Evolutionary conservation across 352 stramenopile genomes (phyloP).

Genomic region (Peronospora belbahrii): DNA sequence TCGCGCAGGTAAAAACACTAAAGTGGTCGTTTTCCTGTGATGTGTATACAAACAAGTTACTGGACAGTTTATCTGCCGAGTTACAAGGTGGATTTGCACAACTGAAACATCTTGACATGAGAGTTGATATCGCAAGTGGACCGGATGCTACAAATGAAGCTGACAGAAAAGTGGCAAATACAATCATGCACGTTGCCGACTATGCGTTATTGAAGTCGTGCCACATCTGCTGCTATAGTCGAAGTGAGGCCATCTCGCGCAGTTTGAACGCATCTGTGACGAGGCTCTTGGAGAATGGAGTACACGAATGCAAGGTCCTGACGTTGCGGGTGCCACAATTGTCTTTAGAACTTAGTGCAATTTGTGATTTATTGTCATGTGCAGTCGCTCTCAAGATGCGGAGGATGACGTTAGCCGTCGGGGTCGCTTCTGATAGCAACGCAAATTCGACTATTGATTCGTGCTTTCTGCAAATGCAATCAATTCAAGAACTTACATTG

Average conservation of each 20-base stretch:
- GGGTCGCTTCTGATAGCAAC: background rate
- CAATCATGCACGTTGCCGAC: conserved; percentile 17
- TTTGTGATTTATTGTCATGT: conserved; percentile 16
- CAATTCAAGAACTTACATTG: conserved; percentile 16
- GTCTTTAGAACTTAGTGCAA: background rate
- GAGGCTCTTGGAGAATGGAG: conserved; percentile 34
- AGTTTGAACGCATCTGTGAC: conserved; percentile 16
- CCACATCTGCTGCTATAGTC: conserved; percentile 7
- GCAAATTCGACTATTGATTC: background rate
- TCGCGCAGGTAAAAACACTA: conserved; percentile 32
- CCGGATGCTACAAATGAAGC: conserved; percentile 1
- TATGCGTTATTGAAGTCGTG: conserved; percentile 20
- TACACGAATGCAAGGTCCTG: conserved; percentile 38
- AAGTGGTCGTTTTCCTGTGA: conserved; percentile 21
- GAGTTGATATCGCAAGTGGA: conserved; percentile 3
- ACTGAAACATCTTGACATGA: conserved; percentile 44
- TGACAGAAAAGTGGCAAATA: conserved; percentile 14
- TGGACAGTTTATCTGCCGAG: conserved; percentile 37
- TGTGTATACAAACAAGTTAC: conserved; percentile 16
- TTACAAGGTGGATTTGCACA: conserved; percentile 45
- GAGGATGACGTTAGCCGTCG: conserved; percentile 20
- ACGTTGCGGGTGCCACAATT: conserved; percentile 29
- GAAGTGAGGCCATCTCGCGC: conserved; percentile 3
- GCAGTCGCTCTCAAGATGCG: conserved; percentile 14
- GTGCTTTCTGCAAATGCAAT: conserved; percentile 18